Percentiles rank a stretch among this genome's conserved stretches.
phyloP scores from a whole-genome alignment of 2,329 filamentous ascomycete species.

The Colletotrichum sp. region DNA sequence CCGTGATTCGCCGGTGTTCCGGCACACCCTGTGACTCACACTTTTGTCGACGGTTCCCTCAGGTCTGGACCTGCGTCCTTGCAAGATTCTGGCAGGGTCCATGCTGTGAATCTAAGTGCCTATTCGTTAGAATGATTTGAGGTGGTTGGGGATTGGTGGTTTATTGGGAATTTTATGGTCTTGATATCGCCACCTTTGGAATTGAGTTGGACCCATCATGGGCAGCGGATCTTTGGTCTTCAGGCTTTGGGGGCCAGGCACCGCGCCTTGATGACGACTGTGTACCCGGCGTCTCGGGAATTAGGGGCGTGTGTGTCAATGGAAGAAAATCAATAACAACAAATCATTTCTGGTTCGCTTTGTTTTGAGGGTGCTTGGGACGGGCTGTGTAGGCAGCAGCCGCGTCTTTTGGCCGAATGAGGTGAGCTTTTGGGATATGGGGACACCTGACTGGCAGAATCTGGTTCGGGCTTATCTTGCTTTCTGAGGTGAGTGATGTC shows the following conservation, averaged over 20 bases:
- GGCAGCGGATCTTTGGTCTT: not conserved
- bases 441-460: not conserved
- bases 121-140: fast-evolving
- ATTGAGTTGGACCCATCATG: not conserved
- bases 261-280: not conserved
- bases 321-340: not conserved
- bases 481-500: not conserved
- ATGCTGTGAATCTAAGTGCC: not conserved
- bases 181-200: not conserved
- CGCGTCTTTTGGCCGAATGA: not conserved
- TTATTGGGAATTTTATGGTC: no score
- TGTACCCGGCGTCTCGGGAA: not conserved
- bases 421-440: not conserved
- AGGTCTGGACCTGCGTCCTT: not conserved
- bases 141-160: not conserved
- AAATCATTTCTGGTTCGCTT: not conserved
- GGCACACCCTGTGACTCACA: not conserved
- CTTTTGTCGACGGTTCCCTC: not conserved
- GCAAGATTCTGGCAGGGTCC: not conserved
- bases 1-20: not conserved
- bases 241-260: not conserved
- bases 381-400: not conserved
- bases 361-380: not conserved
- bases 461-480: not conserved
- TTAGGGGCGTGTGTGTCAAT: not conserved